Evolutionary conservation across 306 rosid species (phyloP).

Genomic region (Urtica urens): DNA sequence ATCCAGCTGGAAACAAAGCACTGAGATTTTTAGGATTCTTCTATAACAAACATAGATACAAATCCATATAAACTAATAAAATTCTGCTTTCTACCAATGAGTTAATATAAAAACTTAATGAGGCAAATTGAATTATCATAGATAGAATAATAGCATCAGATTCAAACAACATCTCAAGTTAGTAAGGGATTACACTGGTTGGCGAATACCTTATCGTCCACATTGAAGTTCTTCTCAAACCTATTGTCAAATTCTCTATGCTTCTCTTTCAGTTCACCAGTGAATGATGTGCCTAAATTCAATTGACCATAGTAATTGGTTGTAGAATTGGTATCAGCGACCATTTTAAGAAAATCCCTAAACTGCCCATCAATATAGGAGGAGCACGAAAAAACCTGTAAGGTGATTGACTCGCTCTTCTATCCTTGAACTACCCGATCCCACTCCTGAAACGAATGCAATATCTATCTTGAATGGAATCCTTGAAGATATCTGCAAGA

Average conservation of each 20-base stretch:
- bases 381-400: constrained; percentile 45
- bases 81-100: no score
- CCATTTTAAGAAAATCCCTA: no score
- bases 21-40: constrained; percentile 20
- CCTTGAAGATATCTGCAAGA: constrained; percentile 60
- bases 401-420: constrained; percentile 60
- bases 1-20: constrained; percentile 65
- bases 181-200: not conserved
- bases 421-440: constrained; percentile 35
- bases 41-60: no score
- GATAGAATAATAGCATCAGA: not conserved
- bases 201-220: constrained; percentile 61
- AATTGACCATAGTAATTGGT: constrained; percentile 1
- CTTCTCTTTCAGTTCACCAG: constrained; percentile 61
- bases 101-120: no score
- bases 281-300: constrained; percentile 57
- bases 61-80: no score
- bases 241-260: constrained; percentile 62
- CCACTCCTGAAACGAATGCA: constrained; percentile 62
- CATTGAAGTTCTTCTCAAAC: constrained; percentile 56
- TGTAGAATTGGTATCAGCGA: no score
- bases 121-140: no score
- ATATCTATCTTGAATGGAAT: constrained; percentile 67
- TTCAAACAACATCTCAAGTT: not conserved
- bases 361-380: no score